Percentiles rank a stretch among this genome's conserved stretches.
Conservation (phyloP, 208 protist genomes). For the Naegleria lovaniensis region DNA sequence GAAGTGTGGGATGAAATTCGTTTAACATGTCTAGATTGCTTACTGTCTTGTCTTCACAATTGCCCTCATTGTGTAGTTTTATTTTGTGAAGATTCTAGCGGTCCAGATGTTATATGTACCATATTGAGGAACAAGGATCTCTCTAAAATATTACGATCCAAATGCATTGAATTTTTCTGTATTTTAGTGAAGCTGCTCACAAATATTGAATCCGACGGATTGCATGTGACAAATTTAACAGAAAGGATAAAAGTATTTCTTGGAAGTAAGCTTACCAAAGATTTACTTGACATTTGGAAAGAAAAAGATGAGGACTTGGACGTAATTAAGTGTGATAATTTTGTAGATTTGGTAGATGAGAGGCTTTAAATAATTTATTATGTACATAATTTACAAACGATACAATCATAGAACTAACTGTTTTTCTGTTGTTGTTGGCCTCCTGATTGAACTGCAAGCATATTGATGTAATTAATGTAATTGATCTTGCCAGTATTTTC, state of each 20-base stretch:
- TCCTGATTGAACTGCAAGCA: neutral
- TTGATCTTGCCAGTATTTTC: slow-evolving; percentile 55
- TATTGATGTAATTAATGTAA: slow-evolving; percentile 12
- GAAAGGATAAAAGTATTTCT: neutral
- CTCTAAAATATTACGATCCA: neutral
- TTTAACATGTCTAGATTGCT: neutral
- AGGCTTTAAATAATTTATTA: neutral
- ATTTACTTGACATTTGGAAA: neutral
- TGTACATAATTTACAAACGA: neutral
- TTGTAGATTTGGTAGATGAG: neutral
- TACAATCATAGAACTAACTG: too few relatives aligned
- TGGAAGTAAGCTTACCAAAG: neutral
- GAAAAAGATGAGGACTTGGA: neutral
- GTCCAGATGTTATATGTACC: neutral
- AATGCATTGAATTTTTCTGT: neutral
- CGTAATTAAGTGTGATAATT: neutral
- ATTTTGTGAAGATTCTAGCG: neutral
- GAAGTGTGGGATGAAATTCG: neutral
- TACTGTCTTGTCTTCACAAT: neutral
- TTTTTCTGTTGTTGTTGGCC: too few relatives aligned
- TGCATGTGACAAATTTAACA: neutral
- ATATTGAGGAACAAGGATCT: neutral
- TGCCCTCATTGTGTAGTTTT: neutral
- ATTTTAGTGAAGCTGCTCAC: neutral
- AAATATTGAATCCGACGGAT: neutral